Base-by-base conservation (phyloP, 441 rosid species). In the Codiaeum variegatum region DNA sequence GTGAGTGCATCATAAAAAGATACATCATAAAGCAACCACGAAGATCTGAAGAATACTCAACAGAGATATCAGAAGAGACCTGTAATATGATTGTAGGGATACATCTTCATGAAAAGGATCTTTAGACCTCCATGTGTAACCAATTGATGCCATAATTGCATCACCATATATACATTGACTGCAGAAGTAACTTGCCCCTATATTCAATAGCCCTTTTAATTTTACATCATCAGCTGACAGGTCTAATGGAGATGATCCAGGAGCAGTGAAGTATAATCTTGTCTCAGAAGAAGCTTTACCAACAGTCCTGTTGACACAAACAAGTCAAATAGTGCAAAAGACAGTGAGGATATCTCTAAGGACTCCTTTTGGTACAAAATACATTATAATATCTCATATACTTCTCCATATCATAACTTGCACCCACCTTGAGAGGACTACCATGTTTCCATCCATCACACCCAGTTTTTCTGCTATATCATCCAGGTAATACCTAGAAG, bases 251-350 rank as follows among this genome's bases (percentile, higher is more conserved):
- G 51, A 78, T 62, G 83, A 77, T 34, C 80, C 85, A 32, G 91
- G 85, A 75, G 85, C 87, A 79, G 88, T 75, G 82, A 78, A 85
- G 82, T 90, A 88, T 73, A 95, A 64, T 80, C 98, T 89, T 69
- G 85, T 85, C 83, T 95, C 99, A 12, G 95, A 95, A 32, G 91
- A 88, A 75, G 95, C 84, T 87, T 87, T 95, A 60, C 99, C 97
- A 76, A 93, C 59, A 71, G 87, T 79, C 87, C 99, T 93, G 88
- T 82, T 54, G 70, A 78, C 76, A 70, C 73, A 61, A 81, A 75
- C 13, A 74, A 56, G 68, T 56, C 67, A 65, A 56, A 73, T 77
- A 42, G 70, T 76, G 42, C 47, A 44, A 38, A 52, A 72, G 46
- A 52, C n/a, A 62, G 54, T 4, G 47, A 42, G 24, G 18, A 9